These are phyloP conservation scores for Ophiostoma piceae DNA, from an alignment of 2,329 filamentous ascomycete genomes.

Conservation along the genomic window DNA sequence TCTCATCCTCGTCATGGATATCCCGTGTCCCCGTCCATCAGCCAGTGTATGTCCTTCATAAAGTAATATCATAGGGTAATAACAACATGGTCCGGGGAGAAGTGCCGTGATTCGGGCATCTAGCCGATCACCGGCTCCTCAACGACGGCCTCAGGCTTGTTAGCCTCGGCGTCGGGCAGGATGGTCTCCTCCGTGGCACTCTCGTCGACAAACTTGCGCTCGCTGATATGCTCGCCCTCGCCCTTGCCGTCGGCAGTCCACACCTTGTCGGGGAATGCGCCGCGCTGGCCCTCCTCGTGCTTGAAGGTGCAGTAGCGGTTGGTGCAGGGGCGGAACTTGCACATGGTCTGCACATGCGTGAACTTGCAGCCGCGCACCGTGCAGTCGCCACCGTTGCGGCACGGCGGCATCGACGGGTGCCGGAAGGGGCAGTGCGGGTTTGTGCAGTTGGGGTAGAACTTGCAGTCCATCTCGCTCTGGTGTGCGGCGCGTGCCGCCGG, in stretches of 20 bases:
- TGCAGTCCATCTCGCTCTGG: constrained; percentile 80
- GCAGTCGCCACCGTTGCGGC: constrained; percentile 88
- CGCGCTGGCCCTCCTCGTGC: constrained; percentile 85
- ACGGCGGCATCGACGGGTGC: constrained; percentile 80
- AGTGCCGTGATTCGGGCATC: not conserved
- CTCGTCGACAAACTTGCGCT: constrained; percentile 80
- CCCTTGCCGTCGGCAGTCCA: constrained; percentile 63
- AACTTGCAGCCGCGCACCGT: constrained; percentile 78
- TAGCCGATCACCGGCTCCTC: constrained; percentile 10
- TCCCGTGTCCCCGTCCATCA: not conserved
- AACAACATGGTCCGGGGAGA: not conserved
- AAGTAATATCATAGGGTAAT: not conserved
- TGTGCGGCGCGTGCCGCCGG: constrained; percentile 74
- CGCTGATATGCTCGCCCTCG: constrained; percentile 61
- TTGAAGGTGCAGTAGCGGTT: constrained; percentile 85
- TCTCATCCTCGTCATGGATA: constrained; percentile 1
- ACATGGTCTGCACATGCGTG: constrained; percentile 76
- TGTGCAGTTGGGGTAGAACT: constrained; percentile 85
- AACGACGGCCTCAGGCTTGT: not conserved
- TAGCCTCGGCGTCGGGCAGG: constrained; percentile 43
- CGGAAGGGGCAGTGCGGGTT: constrained; percentile 84
- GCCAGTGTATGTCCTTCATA: not conserved
- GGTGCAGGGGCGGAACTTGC: constrained; percentile 86
- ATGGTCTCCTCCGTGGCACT: constrained; percentile 65
- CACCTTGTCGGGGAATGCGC: constrained; percentile 79